Evolutionary conservation across 305 asterid genomes (phyloP).

Genomic region (Plantago rigida): DNA sequence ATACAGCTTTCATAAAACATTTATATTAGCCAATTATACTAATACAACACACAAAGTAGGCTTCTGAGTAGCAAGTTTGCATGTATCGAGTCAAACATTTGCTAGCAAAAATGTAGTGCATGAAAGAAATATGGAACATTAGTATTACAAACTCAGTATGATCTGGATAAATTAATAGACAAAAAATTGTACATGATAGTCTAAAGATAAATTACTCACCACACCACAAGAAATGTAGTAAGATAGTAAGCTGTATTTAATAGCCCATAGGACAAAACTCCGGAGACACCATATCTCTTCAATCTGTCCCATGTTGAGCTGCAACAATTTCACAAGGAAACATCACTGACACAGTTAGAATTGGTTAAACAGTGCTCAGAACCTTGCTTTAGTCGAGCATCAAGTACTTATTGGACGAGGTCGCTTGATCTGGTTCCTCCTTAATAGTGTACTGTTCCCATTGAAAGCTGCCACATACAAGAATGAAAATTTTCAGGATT

Average conservation of each 20-base stretch:
- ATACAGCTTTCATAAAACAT: neutral
- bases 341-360: slow-evolving; percentile 11
- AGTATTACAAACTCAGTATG: neutral
- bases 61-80: slow-evolving; percentile 9
- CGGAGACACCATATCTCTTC: slow-evolving; percentile 76
- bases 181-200: neutral
- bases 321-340: slow-evolving; percentile 5
- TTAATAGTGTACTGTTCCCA: slow-evolving; percentile 17
- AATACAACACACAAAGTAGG: neutral
- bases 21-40: neutral
- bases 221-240: slow-evolving; percentile 77
- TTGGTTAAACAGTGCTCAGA: slow-evolving; percentile 6
- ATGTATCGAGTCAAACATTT: neutral
- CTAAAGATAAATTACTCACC: slow-evolving; percentile 40
- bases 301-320: slow-evolving; percentile 36
- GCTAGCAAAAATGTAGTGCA: neutral
- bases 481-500: slow-evolving; percentile 25
- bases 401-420: slow-evolving; percentile 43
- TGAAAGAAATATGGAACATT: slow-evolving; percentile 2
- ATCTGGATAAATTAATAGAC: neutral
- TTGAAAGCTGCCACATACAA: slow-evolving; percentile 34
- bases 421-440: slow-evolving; percentile 30
- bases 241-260: slow-evolving; percentile 79
- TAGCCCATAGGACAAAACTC: slow-evolving; percentile 79
- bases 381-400: slow-evolving; percentile 23